Conservation (phyloP, 306 rosid genomes). For the Coriaria nepalensis region DNA sequence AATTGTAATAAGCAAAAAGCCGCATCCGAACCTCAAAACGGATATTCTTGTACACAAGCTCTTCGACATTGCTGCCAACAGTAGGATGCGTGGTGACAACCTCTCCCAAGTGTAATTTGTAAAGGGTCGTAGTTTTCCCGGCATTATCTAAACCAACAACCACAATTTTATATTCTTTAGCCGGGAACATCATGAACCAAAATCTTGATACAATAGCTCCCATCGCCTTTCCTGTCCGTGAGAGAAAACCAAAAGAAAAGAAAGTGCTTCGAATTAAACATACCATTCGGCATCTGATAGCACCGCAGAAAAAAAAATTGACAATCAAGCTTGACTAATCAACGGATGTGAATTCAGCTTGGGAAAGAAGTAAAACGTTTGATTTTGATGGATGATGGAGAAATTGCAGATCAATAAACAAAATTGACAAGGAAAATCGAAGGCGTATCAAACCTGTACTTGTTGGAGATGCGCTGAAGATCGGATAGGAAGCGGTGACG, state of each 20-base stretch:
- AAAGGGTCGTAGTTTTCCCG: constrained; percentile 92
- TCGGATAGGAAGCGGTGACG: no score
- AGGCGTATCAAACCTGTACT: no score
- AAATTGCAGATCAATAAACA: no score
- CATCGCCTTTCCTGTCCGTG: constrained; percentile 22
- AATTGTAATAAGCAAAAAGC: not conserved
- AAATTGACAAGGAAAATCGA: no score
- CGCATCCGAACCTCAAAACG: constrained; percentile 61
- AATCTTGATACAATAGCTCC: constrained; percentile 68
- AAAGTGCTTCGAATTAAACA: constrained; percentile 5
- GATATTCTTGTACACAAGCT: constrained; percentile 89
- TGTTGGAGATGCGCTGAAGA: no score
- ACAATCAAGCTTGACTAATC: no score
- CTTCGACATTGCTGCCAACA: constrained; percentile 96
- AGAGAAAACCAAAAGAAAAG: constrained; percentile 15
- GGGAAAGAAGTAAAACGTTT: no score
- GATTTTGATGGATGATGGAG: no score
- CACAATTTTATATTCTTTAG: constrained; percentile 83
- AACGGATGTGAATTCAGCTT: no score
- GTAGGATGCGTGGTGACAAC: constrained; percentile 96
- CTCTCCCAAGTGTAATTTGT: constrained; percentile 93
- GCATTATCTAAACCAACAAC: constrained; percentile 96
- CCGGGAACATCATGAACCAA: constrained; percentile 94
- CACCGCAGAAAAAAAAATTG: not conserved
- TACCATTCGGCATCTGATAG: not conserved